A percentile compares a stretch with the other conserved stretches of the same genome.
Conservation (phyloP, 805 yeast species). For the Wilhelminamyces savonicus region DNA sequence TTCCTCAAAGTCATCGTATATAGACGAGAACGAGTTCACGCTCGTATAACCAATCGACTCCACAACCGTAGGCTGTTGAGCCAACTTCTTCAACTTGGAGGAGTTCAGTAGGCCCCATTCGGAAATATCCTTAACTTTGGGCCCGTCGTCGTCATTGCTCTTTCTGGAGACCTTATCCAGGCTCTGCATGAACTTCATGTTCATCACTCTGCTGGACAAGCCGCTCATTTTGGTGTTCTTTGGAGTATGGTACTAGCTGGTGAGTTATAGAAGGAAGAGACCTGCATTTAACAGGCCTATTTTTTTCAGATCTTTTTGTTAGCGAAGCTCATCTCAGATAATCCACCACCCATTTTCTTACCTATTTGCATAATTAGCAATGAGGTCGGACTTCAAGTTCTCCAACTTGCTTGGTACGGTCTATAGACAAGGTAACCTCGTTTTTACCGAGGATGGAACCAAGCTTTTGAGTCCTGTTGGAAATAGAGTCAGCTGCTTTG, state of each 20-base stretch:
- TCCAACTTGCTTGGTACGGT: conserved; percentile 92
- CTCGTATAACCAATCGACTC: too few species aligned
- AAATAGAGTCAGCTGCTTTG: conserved; percentile 84
- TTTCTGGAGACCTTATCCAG: conserved; percentile 38
- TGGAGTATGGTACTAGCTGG: not conserved
- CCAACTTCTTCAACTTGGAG: conserved; percentile 1
- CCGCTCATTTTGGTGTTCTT: too few species aligned
- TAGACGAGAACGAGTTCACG: too few species aligned
- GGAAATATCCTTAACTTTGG: conserved; percentile 42
- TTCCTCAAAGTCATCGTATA: too few species aligned
- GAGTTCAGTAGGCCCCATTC: conserved; percentile 45
- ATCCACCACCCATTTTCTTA: not conserved
- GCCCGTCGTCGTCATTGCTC: conserved; percentile 25
- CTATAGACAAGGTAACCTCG: conserved; percentile 84
- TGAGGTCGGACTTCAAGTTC: conserved; percentile 87
- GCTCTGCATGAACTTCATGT: conserved; percentile 63
- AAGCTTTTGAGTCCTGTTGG: conserved; percentile 88
- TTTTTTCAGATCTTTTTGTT: too few species aligned
- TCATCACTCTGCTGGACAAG: conserved; percentile 64
- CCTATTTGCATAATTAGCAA: conserved; percentile 19
- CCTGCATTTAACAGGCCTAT: too few species aligned
- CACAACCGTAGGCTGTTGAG: too few species aligned
- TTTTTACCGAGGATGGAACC: conserved; percentile 82
- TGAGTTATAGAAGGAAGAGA: too few species aligned
- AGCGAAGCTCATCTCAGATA: too few species aligned